Percentiles rank a stretch among this genome's conserved stretches.
phyloP scores from a whole-genome alignment of 176 grass and related monocot species.

The Thinopyrum elongatum region DNA sequence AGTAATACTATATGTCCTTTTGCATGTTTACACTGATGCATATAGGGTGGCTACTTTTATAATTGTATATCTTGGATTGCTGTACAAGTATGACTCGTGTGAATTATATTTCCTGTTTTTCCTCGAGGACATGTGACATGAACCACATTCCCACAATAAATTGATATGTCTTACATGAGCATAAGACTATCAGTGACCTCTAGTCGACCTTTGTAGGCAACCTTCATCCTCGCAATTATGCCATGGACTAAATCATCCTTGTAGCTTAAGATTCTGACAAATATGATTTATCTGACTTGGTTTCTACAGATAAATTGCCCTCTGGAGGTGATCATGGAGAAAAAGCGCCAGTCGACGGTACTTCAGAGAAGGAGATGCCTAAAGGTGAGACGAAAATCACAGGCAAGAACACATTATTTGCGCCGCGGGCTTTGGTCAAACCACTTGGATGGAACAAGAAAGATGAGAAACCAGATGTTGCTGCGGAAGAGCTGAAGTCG shows the following conservation, averaged over 20 bases:
- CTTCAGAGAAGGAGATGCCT: slow-evolving; percentile 32
- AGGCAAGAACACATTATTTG: slow-evolving; percentile 64
- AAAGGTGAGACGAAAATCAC: slow-evolving; percentile 19
- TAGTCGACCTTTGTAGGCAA: background rate
- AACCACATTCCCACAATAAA: background rate
- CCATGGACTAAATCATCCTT: background rate
- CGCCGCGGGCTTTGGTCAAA: slow-evolving; percentile 68
- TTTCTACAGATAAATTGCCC: slow-evolving; percentile 39
- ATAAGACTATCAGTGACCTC: background rate
- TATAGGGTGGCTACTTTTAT: background rate
- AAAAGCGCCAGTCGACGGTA: slow-evolving; percentile 14
- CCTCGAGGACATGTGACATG: background rate
- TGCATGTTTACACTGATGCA: background rate
- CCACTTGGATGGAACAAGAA: slow-evolving; percentile 66
- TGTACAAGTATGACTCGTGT: background rate
- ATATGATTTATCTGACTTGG: background rate
- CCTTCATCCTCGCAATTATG: background rate
- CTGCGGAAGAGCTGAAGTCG: slow-evolving; percentile 65
- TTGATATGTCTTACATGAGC: slow-evolving; percentile 1
- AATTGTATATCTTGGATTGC: background rate
- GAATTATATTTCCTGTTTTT: background rate
- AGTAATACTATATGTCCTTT: background rate
- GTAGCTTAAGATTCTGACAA: background rate
- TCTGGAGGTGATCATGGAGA: slow-evolving; percentile 36
- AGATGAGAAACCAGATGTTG: slow-evolving; percentile 50